Conservation (phyloP, 73 alveolate genomes). For the Paramecium biaurelia region DNA sequence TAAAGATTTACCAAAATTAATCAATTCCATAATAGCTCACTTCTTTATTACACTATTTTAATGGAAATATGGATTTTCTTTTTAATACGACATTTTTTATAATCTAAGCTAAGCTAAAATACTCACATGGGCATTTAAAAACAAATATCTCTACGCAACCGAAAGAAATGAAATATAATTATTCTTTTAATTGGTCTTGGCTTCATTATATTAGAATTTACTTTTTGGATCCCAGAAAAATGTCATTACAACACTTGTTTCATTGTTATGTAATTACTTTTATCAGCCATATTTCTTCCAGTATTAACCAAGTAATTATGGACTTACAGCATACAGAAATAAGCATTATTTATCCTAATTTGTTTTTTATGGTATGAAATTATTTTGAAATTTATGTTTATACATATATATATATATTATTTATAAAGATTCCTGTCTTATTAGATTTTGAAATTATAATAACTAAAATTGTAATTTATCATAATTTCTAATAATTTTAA, state of each 20-base stretch:
- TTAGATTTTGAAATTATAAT: background rate
- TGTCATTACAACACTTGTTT: background rate
- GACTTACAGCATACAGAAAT: background rate
- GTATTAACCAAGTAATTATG: background rate
- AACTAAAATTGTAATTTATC: background rate
- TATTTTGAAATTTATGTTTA: background rate
- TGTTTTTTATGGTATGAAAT: background rate
- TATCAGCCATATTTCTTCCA: background rate
- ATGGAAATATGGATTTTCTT: background rate
- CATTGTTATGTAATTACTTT: background rate
- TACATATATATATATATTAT: background rate
- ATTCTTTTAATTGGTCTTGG: background rate
- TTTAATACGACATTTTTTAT: background rate
- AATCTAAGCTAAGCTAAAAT: conserved; percentile 5
- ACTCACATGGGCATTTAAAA: conserved; percentile 1
- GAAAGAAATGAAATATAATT: background rate
- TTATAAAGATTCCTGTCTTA: background rate
- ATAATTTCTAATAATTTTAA: background rate
- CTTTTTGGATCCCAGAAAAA: background rate
- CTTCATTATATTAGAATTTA: background rate
- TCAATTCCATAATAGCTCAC: background rate
- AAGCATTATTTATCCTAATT: background rate
- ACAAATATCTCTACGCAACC: background rate
- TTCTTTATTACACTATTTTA: background rate
- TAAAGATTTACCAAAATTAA: conserved; percentile 12